phyloP scores from a whole-genome alignment of 768 basidiomycete species.

The Suillus placidus region DNA sequence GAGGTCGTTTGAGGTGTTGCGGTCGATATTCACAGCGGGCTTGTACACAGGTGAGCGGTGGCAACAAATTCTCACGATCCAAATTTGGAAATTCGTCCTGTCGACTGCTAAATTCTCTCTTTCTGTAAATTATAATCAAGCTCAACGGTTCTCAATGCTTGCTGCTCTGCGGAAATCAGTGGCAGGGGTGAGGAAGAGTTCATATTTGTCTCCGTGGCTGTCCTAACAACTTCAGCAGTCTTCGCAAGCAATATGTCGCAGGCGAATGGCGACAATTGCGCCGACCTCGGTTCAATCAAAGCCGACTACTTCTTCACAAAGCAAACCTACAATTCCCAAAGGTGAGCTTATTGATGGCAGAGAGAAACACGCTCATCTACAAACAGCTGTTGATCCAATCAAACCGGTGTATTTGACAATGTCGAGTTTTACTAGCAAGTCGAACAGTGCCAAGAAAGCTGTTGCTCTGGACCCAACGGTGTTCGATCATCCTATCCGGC shows the following conservation, averaged over 20 bases:
- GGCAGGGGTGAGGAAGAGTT: constrained; percentile 16
- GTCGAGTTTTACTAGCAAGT: constrained; percentile 53
- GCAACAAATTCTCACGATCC: constrained; percentile 28
- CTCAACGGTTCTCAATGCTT: constrained; percentile 20
- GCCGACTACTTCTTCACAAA: background rate
- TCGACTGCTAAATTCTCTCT: background rate
- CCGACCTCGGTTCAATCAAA: constrained; percentile 9
- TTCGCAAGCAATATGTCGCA: constrained; percentile 11
- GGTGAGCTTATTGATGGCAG: constrained; percentile 19
- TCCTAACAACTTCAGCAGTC: background rate
- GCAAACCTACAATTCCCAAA: constrained; percentile 15
- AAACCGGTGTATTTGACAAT: constrained; percentile 64
- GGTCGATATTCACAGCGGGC: constrained; percentile 15
- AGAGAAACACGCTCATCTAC: constrained; percentile 12
- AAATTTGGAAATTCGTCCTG: constrained; percentile 17
- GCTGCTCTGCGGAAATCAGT: constrained; percentile 19
- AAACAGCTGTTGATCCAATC: constrained; percentile 39
- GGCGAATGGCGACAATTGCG: constrained; percentile 16
- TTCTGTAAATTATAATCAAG: constrained; percentile 5
- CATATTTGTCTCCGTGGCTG: background rate
- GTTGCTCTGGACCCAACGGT: constrained; percentile 78
- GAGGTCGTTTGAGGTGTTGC: constrained; percentile 34
- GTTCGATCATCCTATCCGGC: constrained; percentile 86
- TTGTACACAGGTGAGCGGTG: constrained; percentile 4
- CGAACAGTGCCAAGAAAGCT: constrained; percentile 45